Base-by-base conservation (phyloP, 345 rosid species). In the Rhodamnia rubescens region DNA sequence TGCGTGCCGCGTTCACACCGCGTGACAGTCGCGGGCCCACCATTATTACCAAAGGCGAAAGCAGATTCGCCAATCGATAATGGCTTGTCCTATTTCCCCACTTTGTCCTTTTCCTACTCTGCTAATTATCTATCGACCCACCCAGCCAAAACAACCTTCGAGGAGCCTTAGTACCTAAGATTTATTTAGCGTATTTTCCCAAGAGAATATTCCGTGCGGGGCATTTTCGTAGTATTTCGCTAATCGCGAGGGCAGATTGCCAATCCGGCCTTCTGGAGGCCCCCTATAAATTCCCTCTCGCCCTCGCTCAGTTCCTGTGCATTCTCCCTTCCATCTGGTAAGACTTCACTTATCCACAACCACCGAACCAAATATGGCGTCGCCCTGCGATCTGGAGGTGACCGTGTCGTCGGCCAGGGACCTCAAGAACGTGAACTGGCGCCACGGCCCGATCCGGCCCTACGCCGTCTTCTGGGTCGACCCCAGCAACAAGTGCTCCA, bases 401-500 rank as follows among this genome's bases (percentile, higher is more conserved):
- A 93, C 91, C 13, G 29, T 95, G 83, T 82, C 93, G 54, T 92
- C 96, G 7, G 98, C 98, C 58, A 93, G 89, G 75, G 93, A 95
- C 74, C 90, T 94, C 59, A 96, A 96, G 83, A 96, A 96, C 89
- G 96, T 96, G 36, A 96, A 95, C 88, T 94, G 99, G 99, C 98
- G 98, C 75, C 56, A 94, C 85, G 98, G 98, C 7, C 90, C 90
- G 2, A 87, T 83, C 89, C 88, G 86, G 86, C 94, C 98, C 8
- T 96, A 94, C 91, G 95, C 93, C 82, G 94, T 95, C 86, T 85
- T 92, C 26, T 96, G 98, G 98, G 87, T 94, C 20, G 98, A 95
- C 82, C 92, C 95, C 0, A 86, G 42, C 21, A 74, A 53, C 80
- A 96, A 95, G 84, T 88, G 47, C 88, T 88, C 98, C 83, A 93